Evolutionary conservation across 1,284 basidiomycete genomes (phyloP).

Genomic region (Malassezia arunalokei): DNA sequence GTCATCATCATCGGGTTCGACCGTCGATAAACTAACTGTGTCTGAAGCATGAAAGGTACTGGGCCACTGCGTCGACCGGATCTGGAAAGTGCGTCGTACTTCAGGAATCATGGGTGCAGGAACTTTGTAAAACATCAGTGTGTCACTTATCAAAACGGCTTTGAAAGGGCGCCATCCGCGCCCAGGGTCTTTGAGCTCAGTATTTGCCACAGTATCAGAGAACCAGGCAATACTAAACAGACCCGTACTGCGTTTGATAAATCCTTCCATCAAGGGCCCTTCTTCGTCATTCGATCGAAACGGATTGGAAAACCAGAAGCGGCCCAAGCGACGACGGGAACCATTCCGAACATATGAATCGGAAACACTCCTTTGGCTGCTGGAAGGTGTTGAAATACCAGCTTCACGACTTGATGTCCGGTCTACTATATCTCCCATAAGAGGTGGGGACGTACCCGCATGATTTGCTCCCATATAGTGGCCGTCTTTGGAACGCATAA

Average conservation of each 20-base stretch:
- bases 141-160: slow-evolving; percentile 32
- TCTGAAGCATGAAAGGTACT: not conserved
- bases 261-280: slow-evolving; percentile 2
- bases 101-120: slow-evolving; percentile 32
- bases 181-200: slow-evolving; percentile 4
- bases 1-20: not conserved
- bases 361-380: not conserved
- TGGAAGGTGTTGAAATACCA: not conserved
- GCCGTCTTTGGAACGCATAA: not conserved
- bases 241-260: slow-evolving; percentile 14
- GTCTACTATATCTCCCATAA: not conserved
- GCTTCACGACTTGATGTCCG: not conserved
- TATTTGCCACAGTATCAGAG: slow-evolving; percentile 2
- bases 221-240: slow-evolving; percentile 11
- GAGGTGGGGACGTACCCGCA: not conserved
- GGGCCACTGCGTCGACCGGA: slow-evolving; percentile 10
- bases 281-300: not conserved
- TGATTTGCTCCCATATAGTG: not conserved
- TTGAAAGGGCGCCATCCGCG: slow-evolving; percentile 44
- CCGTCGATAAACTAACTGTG: not conserved
- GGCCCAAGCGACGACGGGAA: not conserved
- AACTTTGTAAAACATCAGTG: slow-evolving; percentile 40
- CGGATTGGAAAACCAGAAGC: not conserved
- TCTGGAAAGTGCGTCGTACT: slow-evolving; percentile 17
- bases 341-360: not conserved